These are phyloP conservation scores for Striga hermonthica DNA, from an alignment of 305 asterid species.

Conservation along the genomic window DNA sequence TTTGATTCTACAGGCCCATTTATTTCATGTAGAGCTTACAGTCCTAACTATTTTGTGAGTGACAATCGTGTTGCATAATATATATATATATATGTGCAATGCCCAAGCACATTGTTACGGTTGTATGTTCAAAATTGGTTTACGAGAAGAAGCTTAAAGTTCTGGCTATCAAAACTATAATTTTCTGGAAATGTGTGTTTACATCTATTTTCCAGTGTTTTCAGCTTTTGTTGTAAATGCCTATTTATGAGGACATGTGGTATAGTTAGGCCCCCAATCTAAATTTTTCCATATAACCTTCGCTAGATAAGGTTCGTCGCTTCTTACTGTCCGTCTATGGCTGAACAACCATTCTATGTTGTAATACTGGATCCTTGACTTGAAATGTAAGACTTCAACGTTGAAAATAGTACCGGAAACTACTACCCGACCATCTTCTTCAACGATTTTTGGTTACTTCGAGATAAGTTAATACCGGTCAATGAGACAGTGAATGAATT, in stretches of 20 bases:
- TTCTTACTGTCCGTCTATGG: background rate
- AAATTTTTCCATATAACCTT: too few species aligned
- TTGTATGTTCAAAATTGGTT: slow-evolving; percentile 1
- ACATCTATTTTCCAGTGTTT: background rate
- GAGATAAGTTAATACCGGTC: slow-evolving; percentile 67
- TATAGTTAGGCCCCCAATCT: too few species aligned
- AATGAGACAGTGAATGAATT: slow-evolving; percentile 81
- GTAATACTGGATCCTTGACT: slow-evolving; percentile 48
- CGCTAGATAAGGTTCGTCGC: too few species aligned
- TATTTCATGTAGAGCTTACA: slow-evolving; percentile 9
- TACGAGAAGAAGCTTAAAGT: background rate
- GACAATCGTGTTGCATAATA: background rate
- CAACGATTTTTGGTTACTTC: slow-evolving; percentile 96
- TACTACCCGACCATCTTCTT: slow-evolving; percentile 81
- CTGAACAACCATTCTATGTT: slow-evolving; percentile 20
- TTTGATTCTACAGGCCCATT: slow-evolving; percentile 5
- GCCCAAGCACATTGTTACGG: background rate
- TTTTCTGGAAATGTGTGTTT: background rate
- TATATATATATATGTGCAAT: background rate
- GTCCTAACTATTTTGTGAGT: background rate
- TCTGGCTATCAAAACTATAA: background rate
- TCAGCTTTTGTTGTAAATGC: background rate
- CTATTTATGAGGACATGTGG: background rate
- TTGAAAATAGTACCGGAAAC: slow-evolving; percentile 72
- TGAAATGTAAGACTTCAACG: slow-evolving; percentile 52